Percentiles rank a stretch among this genome's conserved stretches.
These are phyloP conservation scores for Citrus sinensis DNA, from an alignment of 345 rosid genomes.

Conservation along the genomic window DVS_A1.0 CM039164.1:26596001-26596500, in stretches of 20 bases:
- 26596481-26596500: conserved; percentile 66
- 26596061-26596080: background rate
- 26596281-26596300: conserved; percentile 31
- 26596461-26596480: conserved; percentile 52
- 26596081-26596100: background rate
- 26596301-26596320: conserved; percentile 20
- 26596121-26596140: background rate
- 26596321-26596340: conserved; percentile 8
- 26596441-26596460: conserved; percentile 54
- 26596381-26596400: conserved; percentile 38
- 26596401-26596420: conserved; percentile 31
- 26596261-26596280: conserved; percentile 22
- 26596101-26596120: background rate
- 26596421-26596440: conserved; percentile 38
- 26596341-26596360: conserved; percentile 27
- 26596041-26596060: background rate
- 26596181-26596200: background rate
- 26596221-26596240: background rate
- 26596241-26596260: conserved; percentile 25
- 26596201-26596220: background rate
- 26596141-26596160: background rate
- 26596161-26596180: background rate
- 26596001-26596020: background rate
- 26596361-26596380: conserved; percentile 26
- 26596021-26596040: background rate